Evolutionary conservation across 2,329 filamentous ascomycete species (phyloP).

Genomic region (Neophaeococcomyces mojaviensis): DNA sequence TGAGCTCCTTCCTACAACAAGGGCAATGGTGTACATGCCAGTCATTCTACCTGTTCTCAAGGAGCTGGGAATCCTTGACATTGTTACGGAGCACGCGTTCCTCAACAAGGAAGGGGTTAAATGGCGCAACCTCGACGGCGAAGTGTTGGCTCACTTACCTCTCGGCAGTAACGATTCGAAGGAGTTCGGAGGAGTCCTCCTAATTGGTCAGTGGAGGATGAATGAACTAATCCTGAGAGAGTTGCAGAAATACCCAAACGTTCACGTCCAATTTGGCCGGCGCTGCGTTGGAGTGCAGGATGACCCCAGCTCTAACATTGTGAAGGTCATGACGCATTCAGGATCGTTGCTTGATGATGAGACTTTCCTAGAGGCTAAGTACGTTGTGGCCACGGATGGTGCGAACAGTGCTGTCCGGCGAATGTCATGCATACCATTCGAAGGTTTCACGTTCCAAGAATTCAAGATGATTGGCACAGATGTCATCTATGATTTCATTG

Average conservation of each 20-base stretch:
- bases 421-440: constrained; percentile 14
- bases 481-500: constrained; percentile 17
- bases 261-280: constrained; percentile 11
- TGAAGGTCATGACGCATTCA: constrained; percentile 6
- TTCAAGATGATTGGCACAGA: constrained; percentile 16
- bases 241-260: constrained; percentile 8
- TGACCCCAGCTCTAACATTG: not conserved
- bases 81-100: constrained; percentile 2
- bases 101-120: constrained; percentile 9
- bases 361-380: constrained; percentile 4
- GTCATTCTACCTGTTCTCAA: constrained; percentile 33
- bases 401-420: constrained; percentile 10
- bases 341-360: constrained; percentile 4
- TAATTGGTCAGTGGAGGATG: constrained; percentile 11
- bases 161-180: not conserved
- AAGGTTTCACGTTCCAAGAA: constrained; percentile 17
- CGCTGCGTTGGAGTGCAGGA: constrained; percentile 8
- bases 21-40: constrained; percentile 38
- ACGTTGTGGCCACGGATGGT: constrained; percentile 13
- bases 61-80: constrained; percentile 7
- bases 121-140: constrained; percentile 12
- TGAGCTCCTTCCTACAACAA: constrained; percentile 28
- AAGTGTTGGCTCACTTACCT: constrained; percentile 10
- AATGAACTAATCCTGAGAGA: constrained; percentile 9
- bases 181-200: constrained; percentile 11